Base-by-base conservation (phyloP, 2,329 filamentous ascomycete species). In the Microcyclospora pomicola region DNA sequence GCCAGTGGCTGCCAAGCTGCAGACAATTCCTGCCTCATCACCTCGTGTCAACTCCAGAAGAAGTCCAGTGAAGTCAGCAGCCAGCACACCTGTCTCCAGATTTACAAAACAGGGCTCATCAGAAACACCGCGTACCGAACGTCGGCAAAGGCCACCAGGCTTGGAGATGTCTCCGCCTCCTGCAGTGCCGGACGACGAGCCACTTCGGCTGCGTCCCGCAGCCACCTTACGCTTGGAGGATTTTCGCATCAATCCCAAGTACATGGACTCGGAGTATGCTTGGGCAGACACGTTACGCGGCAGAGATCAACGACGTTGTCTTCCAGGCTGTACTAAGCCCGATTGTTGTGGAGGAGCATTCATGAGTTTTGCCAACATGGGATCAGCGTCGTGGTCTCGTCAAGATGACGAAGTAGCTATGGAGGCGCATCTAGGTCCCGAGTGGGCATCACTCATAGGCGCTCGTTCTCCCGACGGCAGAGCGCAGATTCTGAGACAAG, bases 181-280 rank as follows among this genome's bases (percentile, higher is more conserved):
- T 15, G 37, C 46, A 6, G 33, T 39, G 14, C 54, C 54, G 3
- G 49, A 63, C 32, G 53, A 62, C 13, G 60, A 61, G 41, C 64
- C 66, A 1, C 66, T 82, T 12, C 74, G 84, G 35, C 56, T 66
- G 9, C 73, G 69, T 36, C 71, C 76, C 1, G 45, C 76, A 2
- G 60, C 67, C 0, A 63, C 70, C 27, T 68, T 93, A 10, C 63
- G 63, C 11, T 63, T 80, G 1, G 72, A 75, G 10, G 80, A 93
- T 59, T 95, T 94, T 66, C 88, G 80, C 55, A 67, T 91, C 49
- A 93, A 94, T 46, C 78, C 83, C 0, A 63, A 65, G 4, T 71
- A 67, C 47, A 88, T 87, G 45, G 70, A 80, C 31, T 82, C 82
- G 2, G 71, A 77, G 38, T 84, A 75, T 58, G 83, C 84, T 9